These are phyloP conservation scores for Hanseniaspora guilliermondii DNA, from an alignment of 805 yeast genomes.

Conservation along the genomic window DNA sequence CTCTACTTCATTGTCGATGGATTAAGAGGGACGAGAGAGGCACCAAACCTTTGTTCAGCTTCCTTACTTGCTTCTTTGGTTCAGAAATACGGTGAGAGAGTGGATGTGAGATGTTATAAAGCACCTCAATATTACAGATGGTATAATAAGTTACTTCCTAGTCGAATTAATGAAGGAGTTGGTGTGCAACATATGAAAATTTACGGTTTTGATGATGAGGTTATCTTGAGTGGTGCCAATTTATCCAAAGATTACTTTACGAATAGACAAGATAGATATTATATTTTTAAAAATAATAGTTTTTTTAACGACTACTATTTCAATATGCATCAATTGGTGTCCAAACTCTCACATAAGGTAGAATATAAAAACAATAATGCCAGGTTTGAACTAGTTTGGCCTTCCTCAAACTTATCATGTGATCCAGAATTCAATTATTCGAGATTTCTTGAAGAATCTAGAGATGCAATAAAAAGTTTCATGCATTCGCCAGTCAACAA, in stretches of 20 bases:
- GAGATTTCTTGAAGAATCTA: conserved; percentile 44
- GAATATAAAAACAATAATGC: conserved; percentile 33
- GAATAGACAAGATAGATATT: conserved; percentile 87
- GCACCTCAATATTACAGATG: conserved; percentile 75
- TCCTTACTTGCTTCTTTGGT: conserved; percentile 56
- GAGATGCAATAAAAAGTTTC: conserved; percentile 45
- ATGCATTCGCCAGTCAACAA: conserved; percentile 31
- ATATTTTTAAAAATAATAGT: conserved; percentile 43
- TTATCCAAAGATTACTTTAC: conserved; percentile 85
- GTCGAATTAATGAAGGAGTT: conserved; percentile 73
- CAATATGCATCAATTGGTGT: conserved; percentile 52
- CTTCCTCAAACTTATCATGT: conserved; percentile 46
- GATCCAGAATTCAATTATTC: conserved; percentile 51
- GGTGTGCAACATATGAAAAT: conserved; percentile 97
- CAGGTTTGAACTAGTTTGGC: conserved; percentile 61
- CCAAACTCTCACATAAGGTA: conserved; percentile 60
- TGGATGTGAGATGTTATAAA: conserved; percentile 72
- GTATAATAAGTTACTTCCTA: conserved; percentile 55
- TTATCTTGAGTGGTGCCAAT: conserved; percentile 83
- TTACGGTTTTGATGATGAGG: conserved; percentile 86
- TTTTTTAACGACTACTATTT: conserved; percentile 60
- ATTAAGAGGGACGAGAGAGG: conserved; percentile 83
- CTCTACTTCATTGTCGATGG: conserved; percentile 76
- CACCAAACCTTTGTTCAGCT: conserved; percentile 70
- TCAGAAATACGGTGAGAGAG: conserved; percentile 52